Base-by-base conservation (phyloP, 495 filamentous ascomycete genomes). In the Penicillium parvum region DNA sequence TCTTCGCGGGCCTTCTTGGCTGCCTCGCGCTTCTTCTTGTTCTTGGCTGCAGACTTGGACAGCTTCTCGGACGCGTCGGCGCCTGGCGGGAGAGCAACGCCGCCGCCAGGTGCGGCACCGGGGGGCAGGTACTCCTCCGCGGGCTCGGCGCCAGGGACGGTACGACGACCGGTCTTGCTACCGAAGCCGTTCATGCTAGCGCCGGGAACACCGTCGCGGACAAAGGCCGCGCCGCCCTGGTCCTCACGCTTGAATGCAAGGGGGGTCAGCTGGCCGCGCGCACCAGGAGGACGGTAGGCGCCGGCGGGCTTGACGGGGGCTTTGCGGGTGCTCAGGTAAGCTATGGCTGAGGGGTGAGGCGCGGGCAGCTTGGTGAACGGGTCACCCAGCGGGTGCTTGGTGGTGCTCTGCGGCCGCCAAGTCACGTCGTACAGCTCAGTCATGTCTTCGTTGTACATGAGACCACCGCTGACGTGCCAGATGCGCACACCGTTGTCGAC, bases 211-310 rank as follows among this genome's bases (percentile, higher is more conserved):
- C 90, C 90, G 45, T 95, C 90, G 58, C 82, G 84, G 39, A 86
- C 72, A 58, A 88, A 92, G 17, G 91, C 90, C 1, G 89, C 86
- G 30, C 92, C 94, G 33, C 92, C 92, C 67, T 98, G 86, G 45
- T 98, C 92, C 65, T 98, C 92, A 28, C 92, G 88, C 72, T 94
- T 95, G 76, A 97, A 98, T 43, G 90, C 87, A 45, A 97, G 70
- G 7, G 92, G 92, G 0, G 92, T 96, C 27, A 79, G 72, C 53
- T 83, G 79, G 34, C 92, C 92, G 53, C 92, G 86, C 18, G 92
- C 92, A 37, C 94, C 94, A n/a, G 92, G 92, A 23, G 92, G 92
- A 25, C 92, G 84, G 61, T 98, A 98, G 10, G 92, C 94, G 34
- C 92, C 92, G 12, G 88, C 88, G 9, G 94, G 86, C 67, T 97